Evolutionary conservation across 176 grass and related monocot genomes (phyloP).

Genomic region (Raddia guianensis): DNA sequence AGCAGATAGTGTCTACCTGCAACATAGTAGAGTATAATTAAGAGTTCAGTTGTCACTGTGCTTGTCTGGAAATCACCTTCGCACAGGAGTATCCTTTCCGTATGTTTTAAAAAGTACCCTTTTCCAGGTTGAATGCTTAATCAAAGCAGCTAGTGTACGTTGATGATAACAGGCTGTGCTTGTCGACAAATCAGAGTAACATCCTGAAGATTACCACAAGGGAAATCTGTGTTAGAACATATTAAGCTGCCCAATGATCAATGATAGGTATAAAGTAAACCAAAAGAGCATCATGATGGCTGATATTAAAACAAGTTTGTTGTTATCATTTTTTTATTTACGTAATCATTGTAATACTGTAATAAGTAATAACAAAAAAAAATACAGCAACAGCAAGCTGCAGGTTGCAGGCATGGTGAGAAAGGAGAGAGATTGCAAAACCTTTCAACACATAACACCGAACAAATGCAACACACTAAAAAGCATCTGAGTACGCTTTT

Average conservation of each 20-base stretch:
- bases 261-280: neutral
- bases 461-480: conserved; percentile 13
- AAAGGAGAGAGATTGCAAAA: conserved; percentile 1
- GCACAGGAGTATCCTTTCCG: neutral
- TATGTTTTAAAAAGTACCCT: neutral
- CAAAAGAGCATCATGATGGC: conserved; percentile 1
- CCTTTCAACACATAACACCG: neutral
- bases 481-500: neutral
- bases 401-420: conserved; percentile 11
- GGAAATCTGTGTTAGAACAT: conserved; percentile 24
- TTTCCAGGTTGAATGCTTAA: conserved; percentile 22
- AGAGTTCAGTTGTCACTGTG: neutral
- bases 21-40: conserved; percentile 14
- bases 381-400: neutral
- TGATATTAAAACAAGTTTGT: neutral
- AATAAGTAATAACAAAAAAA: neutral
- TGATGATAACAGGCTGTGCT: neutral
- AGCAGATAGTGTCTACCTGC: neutral
- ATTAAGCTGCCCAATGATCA: conserved; percentile 1
- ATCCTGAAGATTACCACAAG: conserved; percentile 10
- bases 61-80: neutral
- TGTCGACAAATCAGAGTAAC: neutral
- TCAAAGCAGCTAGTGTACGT: neutral
- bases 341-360: too few relatives aligned
- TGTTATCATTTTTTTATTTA: neutral